Evolutionary conservation across 2,329 filamentous ascomycete species (phyloP).

Genomic region (Ramichloridium luteum): DNA sequence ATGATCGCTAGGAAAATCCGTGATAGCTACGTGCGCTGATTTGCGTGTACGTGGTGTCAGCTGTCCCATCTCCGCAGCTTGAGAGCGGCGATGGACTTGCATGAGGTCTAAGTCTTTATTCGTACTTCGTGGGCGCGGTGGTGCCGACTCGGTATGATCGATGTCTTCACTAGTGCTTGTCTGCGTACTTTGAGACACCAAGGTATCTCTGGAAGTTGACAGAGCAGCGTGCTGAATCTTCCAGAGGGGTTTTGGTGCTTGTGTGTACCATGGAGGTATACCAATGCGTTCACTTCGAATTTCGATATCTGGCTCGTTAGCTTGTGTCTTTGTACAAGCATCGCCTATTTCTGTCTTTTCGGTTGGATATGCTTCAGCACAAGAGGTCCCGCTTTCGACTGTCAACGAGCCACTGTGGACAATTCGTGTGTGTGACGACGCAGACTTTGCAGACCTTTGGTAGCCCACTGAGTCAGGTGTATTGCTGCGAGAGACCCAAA

Average conservation of each 20-base stretch:
- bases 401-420: conserved; percentile 8
- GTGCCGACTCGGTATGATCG: too few relatives aligned
- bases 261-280: too few relatives aligned
- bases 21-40: conserved; percentile 9
- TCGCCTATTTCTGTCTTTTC: conserved; percentile 5
- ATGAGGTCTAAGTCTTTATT: conserved; percentile 26
- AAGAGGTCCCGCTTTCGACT: conserved; percentile 12
- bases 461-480: conserved; percentile 25
- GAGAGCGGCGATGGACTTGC: conserved; percentile 36
- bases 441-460: conserved; percentile 12
- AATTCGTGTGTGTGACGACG: conserved; percentile 10
- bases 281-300: too few relatives aligned
- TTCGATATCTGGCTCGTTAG: conserved; percentile 23
- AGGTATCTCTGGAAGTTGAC: too few relatives aligned
- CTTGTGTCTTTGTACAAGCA: conserved; percentile 14
- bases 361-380: conserved; percentile 1
- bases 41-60: conserved; percentile 22
- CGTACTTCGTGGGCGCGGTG: too few relatives aligned
- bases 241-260: too few relatives aligned
- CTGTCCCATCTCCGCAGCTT: conserved; percentile 40
- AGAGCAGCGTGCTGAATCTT: too few relatives aligned
- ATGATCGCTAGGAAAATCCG: neutral
- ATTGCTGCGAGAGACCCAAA: conserved; percentile 40
- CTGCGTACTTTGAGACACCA: too few relatives aligned
- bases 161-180: too few relatives aligned